Base-by-base conservation (phyloP, 2,329 filamentous ascomycete species). In the Alternaria sp. region DNA sequence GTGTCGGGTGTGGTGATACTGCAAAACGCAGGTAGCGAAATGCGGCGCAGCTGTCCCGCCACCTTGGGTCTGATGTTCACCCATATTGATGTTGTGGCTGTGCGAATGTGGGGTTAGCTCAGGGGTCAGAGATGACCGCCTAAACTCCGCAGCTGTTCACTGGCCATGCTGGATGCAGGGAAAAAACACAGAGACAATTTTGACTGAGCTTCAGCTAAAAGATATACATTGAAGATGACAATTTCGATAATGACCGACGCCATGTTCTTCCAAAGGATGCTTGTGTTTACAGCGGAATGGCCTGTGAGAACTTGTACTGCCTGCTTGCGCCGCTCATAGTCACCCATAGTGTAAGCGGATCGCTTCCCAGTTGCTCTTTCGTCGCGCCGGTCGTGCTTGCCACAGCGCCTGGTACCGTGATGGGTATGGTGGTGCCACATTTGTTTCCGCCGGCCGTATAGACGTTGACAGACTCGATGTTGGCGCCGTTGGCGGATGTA, bases 311-410 rank as follows among this genome's bases (percentile, higher is more conserved):
- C 28, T 62, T 76, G 69, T 80, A 79, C 6, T 71, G 78, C 8
- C 78, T 71, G 25, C 77, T 74, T 11, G 70, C 67, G 18, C 79
- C 80, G 55, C 69, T 77, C 76, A 82, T 74, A 0, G 75, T 77
- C 1, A 79, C 77, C 80, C 80, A 82, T 9, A 81, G 69, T 2
- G 79, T 81, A 43, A 80, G 60, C 6, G 79, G 79, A 30, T 82
- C 80, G 6, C 61, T 82, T n/a, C 87, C 88, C 18, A 87, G 70
- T 75, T 88, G 77, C 70, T 89, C 86, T 33, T 79, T 81, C 2
- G 79, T 81, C 37, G 82, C 82, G 28, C 82, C 82, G 28, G 81
- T 80, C 1, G 80, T 82, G 45, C 78, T 79, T 18, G 82, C 79
- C 11, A 83, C 82, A 1, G 79, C 71, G 5, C 77, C 78, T 0